Conservation (phyloP, 192 early-diverging fungal species). For the Mortierella claussenii region DNA sequence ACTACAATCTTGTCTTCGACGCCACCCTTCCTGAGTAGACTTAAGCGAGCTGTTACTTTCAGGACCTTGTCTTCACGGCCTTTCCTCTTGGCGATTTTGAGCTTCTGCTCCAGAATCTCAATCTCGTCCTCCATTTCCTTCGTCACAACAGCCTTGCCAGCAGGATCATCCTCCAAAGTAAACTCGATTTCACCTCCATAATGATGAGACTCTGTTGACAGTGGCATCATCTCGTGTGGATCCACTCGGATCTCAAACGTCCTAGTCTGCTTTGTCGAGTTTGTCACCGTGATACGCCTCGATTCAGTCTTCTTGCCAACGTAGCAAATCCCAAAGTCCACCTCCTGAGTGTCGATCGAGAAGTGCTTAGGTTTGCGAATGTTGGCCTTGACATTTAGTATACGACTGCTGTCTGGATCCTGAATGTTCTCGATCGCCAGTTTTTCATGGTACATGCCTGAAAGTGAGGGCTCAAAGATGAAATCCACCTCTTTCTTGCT, state of each 20-base stretch:
- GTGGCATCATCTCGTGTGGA: slow-evolving; percentile 67
- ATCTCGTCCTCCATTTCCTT: slow-evolving; percentile 94
- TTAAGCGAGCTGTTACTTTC: slow-evolving; percentile 82
- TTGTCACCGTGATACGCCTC: slow-evolving; percentile 79
- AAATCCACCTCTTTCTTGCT: slow-evolving; percentile 94
- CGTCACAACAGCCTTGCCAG: slow-evolving; percentile 61
- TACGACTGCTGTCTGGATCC: slow-evolving; percentile 83
- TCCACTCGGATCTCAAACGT: slow-evolving; percentile 83
- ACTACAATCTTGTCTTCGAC: slow-evolving; percentile 28
- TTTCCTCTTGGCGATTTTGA: slow-evolving; percentile 96
- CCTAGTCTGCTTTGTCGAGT: slow-evolving; percentile 84
- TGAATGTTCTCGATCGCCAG: slow-evolving; percentile 90
- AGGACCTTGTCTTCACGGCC: slow-evolving; percentile 86
- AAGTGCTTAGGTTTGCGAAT: slow-evolving; percentile 92
- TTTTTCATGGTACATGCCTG: slow-evolving; percentile 87
- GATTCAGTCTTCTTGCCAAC: slow-evolving; percentile 63
- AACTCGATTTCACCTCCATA: slow-evolving; percentile 76
- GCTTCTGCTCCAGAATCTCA: slow-evolving; percentile 95
- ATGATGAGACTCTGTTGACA: slow-evolving; percentile 32
- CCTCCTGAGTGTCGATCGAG: slow-evolving; percentile 72
- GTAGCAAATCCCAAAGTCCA: slow-evolving; percentile 83
- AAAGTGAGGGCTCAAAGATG: slow-evolving; percentile 90
- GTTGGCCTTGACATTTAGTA: slow-evolving; percentile 86
- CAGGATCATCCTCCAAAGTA: slow-evolving; percentile 67
- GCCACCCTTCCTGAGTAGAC: slow-evolving; percentile 69